Evolutionary conservation across 768 basidiomycete species (phyloP).

Genomic region (Cantharellus anzutake): DNA sequence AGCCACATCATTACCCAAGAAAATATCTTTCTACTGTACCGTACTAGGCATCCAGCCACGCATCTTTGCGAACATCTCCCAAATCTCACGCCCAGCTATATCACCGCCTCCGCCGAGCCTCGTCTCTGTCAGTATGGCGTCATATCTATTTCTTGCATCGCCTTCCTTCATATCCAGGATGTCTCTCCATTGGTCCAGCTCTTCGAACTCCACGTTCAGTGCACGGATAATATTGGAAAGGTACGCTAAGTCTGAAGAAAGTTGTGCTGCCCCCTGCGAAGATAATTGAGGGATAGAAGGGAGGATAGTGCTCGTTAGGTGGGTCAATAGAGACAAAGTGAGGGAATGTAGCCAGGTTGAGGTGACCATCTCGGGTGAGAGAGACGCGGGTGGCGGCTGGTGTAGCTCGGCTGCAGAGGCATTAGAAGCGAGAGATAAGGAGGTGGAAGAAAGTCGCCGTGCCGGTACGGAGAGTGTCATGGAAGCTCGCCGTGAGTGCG

Average conservation of each 20-base stretch:
- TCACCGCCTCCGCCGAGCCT: background rate
- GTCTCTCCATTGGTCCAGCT: constrained; percentile 63
- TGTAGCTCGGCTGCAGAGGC: background rate
- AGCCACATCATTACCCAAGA: too few relatives aligned
- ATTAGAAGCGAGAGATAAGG: background rate
- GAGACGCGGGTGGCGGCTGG: constrained; percentile 7
- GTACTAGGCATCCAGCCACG: constrained; percentile 7
- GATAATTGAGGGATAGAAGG: constrained; percentile 51
- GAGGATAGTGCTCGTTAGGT: constrained; percentile 51
- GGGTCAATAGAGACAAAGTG: constrained; percentile 56
- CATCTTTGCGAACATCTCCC: constrained; percentile 10
- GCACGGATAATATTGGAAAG: constrained; percentile 79
- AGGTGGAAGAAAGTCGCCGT: constrained; percentile 3
- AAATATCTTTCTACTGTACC: background rate
- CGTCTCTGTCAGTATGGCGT: constrained; percentile 1
- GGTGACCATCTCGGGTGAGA: constrained; percentile 65
- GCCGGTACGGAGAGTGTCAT: background rate
- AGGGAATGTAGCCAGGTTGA: constrained; percentile 86
- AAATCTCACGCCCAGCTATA: constrained; percentile 1
- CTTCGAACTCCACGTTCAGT: constrained; percentile 71
- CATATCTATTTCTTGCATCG: constrained; percentile 13
- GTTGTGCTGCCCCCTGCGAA: constrained; percentile 54
- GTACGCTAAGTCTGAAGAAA: constrained; percentile 75
- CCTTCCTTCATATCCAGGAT: constrained; percentile 40
- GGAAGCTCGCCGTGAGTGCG: background rate